These are phyloP conservation scores for Lasiosphaeria miniovina DNA, from an alignment of 495 filamentous ascomycete genomes.

Conservation along the genomic window DNA sequence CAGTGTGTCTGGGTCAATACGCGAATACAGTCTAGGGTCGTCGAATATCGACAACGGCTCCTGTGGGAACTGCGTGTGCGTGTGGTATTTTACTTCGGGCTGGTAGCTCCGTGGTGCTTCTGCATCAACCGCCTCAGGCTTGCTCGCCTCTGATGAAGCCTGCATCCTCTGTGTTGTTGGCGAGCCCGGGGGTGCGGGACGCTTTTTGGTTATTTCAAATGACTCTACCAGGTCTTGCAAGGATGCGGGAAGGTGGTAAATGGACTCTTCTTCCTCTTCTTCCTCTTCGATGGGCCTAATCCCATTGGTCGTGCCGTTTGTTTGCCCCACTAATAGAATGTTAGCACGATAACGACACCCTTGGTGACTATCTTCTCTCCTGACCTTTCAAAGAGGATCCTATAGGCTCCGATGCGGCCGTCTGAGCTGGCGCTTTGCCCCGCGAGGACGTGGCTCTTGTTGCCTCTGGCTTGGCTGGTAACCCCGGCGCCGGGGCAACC, in stretches of 20 bases:
- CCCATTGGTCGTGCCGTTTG: constrained; percentile 56
- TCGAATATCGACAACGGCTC: constrained; percentile 87
- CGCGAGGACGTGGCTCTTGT: constrained; percentile 28
- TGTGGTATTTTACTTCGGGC: constrained; percentile 74
- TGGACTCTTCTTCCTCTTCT: constrained; percentile 69
- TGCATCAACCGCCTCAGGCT: constrained; percentile 73
- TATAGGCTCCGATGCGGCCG: constrained; percentile 17
- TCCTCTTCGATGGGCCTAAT: constrained; percentile 43
- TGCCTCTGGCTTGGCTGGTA: constrained; percentile 19
- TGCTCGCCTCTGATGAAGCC: constrained; percentile 62
- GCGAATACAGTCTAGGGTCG: constrained; percentile 79
- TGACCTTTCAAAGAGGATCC: constrained; percentile 18
- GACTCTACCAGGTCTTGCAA: constrained; percentile 87
- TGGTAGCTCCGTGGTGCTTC: constrained; percentile 80
- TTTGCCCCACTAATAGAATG: constrained; percentile 34
- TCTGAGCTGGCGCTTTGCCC: constrained; percentile 40
- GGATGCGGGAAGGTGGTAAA: constrained; percentile 90
- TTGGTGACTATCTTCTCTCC: neutral
- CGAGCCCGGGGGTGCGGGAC: constrained; percentile 53
- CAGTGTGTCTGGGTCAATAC: constrained; percentile 92
- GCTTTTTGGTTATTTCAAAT: constrained; percentile 78
- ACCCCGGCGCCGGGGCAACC: constrained; percentile 8
- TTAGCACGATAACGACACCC: constrained; percentile 22
- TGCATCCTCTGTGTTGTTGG: constrained; percentile 71
- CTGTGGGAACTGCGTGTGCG: constrained; percentile 83